Evolutionary conservation across 805 yeast genomes (phyloP), one percentile per base, ranked within the genome.

Genomic region (Torulaspora quercuum): DNA sequence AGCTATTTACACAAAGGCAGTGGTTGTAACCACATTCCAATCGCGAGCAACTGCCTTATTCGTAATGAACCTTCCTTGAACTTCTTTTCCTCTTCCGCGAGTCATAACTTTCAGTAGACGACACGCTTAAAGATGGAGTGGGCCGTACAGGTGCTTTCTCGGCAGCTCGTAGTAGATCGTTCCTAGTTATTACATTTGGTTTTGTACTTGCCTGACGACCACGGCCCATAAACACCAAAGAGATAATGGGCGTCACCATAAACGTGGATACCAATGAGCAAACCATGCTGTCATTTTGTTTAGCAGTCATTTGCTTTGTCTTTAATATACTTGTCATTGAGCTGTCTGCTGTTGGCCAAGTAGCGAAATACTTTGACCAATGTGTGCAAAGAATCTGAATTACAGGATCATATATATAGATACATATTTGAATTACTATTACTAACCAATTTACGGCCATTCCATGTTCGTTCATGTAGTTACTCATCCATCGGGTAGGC

Each of bases 121-220:
- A 11, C n/a, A 21, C 35, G 13, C 29, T 25, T n/a, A 23, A 7
- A 6, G 17, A 24, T 9, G 28, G 12, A 7, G 25, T 18, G 25
- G 13, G 29, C 24, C 23, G 13, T 13, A 12, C 10, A 5, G 29
- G n/a, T n/a, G 27, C 28, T 15, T 35, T 39, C 30, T 40, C 38
- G 1, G 57, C 52, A n/a, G 47, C 49, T 15, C 34, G 33, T 9
- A 53, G 21, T 7, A 53, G 29, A 32, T 53, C 59, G 20, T 43
- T 35, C 15, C 59, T 44, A 7, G 57, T 53, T 9, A 53, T 45
- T 4, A 46, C 39, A 7, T 36, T 34, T 15, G 50, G 50, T 14
- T 46, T 46, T 6, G 40, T 35, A 25, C 50, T 46, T 7, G 16
- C 44, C 24, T 44, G 42, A 5, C 38, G 41, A 5, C 50, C 50